phyloP scores from a whole-genome alignment of 1,139 yeast species.

The Hansenula sp. region DNA sequence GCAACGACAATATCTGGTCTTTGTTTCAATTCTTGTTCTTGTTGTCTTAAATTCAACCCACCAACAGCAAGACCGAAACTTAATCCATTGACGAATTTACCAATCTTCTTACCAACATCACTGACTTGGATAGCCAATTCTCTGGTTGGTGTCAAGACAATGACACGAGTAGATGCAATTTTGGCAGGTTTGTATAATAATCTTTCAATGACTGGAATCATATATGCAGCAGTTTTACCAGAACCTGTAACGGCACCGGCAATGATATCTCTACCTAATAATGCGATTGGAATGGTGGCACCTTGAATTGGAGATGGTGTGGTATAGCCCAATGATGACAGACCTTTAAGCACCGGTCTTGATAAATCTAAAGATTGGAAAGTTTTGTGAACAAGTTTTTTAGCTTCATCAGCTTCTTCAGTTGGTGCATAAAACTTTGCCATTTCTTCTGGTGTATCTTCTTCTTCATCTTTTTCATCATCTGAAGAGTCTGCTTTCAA shows the following conservation, averaged over 20 bases:
- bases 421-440: conserved; percentile 63
- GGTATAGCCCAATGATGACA: conserved; percentile 74
- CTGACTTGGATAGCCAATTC: conserved; percentile 95
- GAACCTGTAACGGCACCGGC: conserved; percentile 99
- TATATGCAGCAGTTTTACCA: conserved; percentile 98
- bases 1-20: conserved; percentile 97
- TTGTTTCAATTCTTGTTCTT: conserved; percentile 86
- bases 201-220: conserved; percentile 94
- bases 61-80: conserved; percentile 95
- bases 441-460: conserved; percentile 69
- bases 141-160: conserved; percentile 93
- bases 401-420: conserved; percentile 43
- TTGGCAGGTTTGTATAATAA: conserved; percentile 83
- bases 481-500: conserved; percentile 11
- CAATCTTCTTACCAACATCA: conserved; percentile 87
- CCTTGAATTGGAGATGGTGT: conserved; percentile 93
- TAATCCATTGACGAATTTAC: conserved; percentile 69
- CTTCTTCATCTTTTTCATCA: conserved; percentile 37
- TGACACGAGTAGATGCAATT: conserved; percentile 82
- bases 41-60: conserved; percentile 91
- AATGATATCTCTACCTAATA: conserved; percentile 88
- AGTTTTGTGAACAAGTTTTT: conserved; percentile 47
- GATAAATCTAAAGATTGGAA: conserved; percentile 81
- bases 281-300: conserved; percentile 89
- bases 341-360: conserved; percentile 83